Base-by-base conservation (phyloP, 257 asterid species). In the Ilex asprella region DNA sequence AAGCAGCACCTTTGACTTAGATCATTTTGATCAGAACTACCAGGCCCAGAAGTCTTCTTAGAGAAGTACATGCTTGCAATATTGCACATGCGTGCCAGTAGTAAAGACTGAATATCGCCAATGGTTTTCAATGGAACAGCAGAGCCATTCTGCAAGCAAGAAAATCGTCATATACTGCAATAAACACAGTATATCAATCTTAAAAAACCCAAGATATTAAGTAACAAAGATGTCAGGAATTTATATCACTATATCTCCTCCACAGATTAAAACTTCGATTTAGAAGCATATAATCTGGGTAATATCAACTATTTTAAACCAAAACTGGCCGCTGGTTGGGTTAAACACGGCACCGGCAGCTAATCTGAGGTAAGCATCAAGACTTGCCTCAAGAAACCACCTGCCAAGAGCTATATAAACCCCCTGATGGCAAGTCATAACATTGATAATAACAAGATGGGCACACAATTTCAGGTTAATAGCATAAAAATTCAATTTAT, bases 21-120 rank as follows among this genome's bases (percentile, higher is more conserved):
- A 62, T 87, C 96, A 74, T 47, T 71, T 54, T 84, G 75, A 62
- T 88, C 94, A 39, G 75, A 66, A 65, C 50, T 75, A 67, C 81
- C 95, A 64, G 72, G 67, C 63, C 69, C 77, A 55, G 84, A 73
- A 54, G 87, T 68, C 73, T 78, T 89, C 76, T 86, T 81, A 49
- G 78, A 79, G 47, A 82, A 82, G 86, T 78, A 82, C 46, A 79
- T 66, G 76, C 76, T 82, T 41, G 96, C 91, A 73, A 84, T 75
- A 72, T 81, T 87, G 88, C 95, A 84, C 91, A 92, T 87, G 70
- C 81, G 60, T n/a, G 58, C 74, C 65, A 89, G 73, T 78, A 92
- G 73, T 67, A 87, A 81, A 72, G 86, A 82, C 63, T 89, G 96
- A 67, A 92, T 81, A 73, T 79, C 97, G 69, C 84, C 82, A 70